Base-by-base conservation (phyloP, 108 stramenopile species). In the Skeletonema marinoi region DNA sequence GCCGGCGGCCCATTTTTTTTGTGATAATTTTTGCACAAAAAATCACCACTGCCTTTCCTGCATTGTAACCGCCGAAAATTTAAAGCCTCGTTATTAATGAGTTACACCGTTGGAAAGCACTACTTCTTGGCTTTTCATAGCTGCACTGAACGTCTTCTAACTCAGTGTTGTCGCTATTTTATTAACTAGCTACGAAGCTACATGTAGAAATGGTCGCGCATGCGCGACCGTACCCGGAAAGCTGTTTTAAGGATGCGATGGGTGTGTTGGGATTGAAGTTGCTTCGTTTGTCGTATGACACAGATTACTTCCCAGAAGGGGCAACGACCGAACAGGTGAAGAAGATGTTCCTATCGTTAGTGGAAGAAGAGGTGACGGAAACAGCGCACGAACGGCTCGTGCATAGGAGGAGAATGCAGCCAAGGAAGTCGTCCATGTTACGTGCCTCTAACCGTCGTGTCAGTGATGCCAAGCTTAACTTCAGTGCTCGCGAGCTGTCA, bases 201-300 rank as follows among this genome's bases (percentile, higher is more conserved):
- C n/a, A n/a, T n/a, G n/a, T n/a, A n/a, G n/a, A n/a, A n/a, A n/a
- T n/a, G n/a, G n/a, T n/a, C n/a, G n/a, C n/a, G n/a, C n/a, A n/a
- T n/a, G n/a, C n/a, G n/a, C n/a, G n/a, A n/a, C n/a, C n/a, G n/a
- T n/a, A n/a, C n/a, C n/a, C n/a, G n/a, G n/a, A n/a, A n/a, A n/a
- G n/a, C n/a, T n/a, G n/a, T n/a, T n/a, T n/a, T n/a, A 38, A 61
- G 6, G 72, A 82, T 48, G 77, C 76, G 51, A 66, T 73, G 25
- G 81, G 81, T 16, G 39, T 78, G 1, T 32, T 82, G 17, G 81
- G 81, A 59, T 44, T 77, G 48, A 82, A 78, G 41, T 32, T 82
- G 13, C 59, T 82, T 63, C 50, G 74, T 13, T 39, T 77, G 42
- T 30, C 44, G 1, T 78, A 33, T 29, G 81, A 78, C 35, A n/a